Evolutionary conservation across 805 yeast genomes (phyloP).

Genomic region (Monosporozyma unispora): DNA sequence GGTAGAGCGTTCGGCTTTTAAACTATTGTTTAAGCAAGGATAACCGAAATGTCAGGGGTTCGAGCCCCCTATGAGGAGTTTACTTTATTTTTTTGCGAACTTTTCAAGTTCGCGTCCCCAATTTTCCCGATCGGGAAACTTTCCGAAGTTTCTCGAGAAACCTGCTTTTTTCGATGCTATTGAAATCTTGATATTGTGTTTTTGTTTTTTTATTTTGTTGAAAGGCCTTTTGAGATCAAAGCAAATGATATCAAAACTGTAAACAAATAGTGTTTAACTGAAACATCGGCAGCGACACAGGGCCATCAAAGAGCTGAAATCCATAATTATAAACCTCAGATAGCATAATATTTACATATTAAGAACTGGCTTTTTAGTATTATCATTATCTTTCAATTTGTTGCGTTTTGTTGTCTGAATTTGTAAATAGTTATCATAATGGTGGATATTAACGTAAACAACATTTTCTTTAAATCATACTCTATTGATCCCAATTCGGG

Average conservation of each 20-base stretch:
- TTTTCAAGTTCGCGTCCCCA: neutral
- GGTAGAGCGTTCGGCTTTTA: slow-evolving; percentile 67
- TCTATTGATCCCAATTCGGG: slow-evolving; percentile 57
- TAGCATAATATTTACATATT: too few species aligned
- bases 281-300: neutral
- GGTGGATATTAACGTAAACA: slow-evolving; percentile 30
- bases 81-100: neutral
- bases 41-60: slow-evolving; percentile 42
- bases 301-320: neutral
- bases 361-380: neutral
- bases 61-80: slow-evolving; percentile 45
- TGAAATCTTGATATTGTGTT: neutral
- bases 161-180: neutral
- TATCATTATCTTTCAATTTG: neutral
- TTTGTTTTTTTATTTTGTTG: neutral
- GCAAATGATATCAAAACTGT: neutral
- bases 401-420: neutral
- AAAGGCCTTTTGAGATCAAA: neutral
- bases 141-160: neutral
- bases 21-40: slow-evolving; percentile 32
- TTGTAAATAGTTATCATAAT: slow-evolving; percentile 4
- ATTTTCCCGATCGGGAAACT: neutral
- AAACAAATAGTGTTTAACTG: neutral
- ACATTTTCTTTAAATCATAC: slow-evolving; percentile 49
- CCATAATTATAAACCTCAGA: neutral